Evolutionary conservation across 257 asterid genomes (phyloP), one percentile per base, ranked within the genome.

Genomic region (Euphrasia confusa): DNA sequence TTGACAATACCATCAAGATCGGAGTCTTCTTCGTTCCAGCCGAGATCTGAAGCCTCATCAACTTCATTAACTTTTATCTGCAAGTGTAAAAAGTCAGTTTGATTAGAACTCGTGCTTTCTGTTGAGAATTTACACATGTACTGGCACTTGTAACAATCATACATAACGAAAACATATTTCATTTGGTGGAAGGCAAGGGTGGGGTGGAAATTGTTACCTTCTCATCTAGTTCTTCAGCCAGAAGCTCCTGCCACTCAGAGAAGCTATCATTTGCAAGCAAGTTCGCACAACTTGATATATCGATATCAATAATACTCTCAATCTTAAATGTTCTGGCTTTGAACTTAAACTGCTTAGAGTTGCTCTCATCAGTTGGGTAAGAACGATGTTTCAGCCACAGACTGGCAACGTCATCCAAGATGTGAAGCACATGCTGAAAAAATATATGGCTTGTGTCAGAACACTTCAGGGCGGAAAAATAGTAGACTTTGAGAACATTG

Each of bases 221-320:
- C 61, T 85, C 94, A 64, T 79, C 80, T 37, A 54, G 66, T 27
- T 81, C 97, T 50, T 78, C 89, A 67, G 85, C 63, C 59, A 84
- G 73, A 66, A 87, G 74, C 69, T 89, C 92, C 72, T 85, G 78
- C 99, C 95, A 86, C 78, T 89, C 95, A 26, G 70, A 67, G 53
- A 84, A 84, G 74, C 79, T 79, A 60, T 78, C 95, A 72, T 72
- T 72, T 65, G 74, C 69, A 66, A 83, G 78, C 58, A 82, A 72
- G 72, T 75, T 70, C 66, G 74, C 80, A 58, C 77, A 83, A 61
- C 77, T 72, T 35, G 99, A 89, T 63, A 81, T 71, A 77, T 89
- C 97, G 70, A 87, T 70, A 32, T 89, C 84, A 37, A 87, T 74
- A 56, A 93, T 80, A 72, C 79, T 87, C 62, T 83, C 95, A 58